phyloP scores from a whole-genome alignment of 2,329 filamentous ascomycete genomes.

The Fusarium sp. region DNA sequence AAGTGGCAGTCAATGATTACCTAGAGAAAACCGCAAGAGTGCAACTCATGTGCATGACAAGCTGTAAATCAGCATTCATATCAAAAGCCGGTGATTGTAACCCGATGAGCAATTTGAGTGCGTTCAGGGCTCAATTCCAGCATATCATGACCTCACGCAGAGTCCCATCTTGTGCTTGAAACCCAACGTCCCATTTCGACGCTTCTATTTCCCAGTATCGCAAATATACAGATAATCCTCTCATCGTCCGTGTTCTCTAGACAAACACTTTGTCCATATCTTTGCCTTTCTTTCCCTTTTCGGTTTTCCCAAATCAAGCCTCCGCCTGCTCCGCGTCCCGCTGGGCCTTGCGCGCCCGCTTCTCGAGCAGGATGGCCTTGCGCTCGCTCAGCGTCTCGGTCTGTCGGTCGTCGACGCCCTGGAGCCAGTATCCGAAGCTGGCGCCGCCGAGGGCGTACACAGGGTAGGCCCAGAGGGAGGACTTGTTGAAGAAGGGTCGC shows the following conservation, averaged over 20 bases:
- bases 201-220: constrained; percentile 41
- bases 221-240: constrained; percentile 41
- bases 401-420: constrained; percentile 89
- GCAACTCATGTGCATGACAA: constrained; percentile 2
- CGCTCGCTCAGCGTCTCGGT: constrained; percentile 80
- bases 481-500: constrained; percentile 89
- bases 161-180: constrained; percentile 28
- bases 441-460: constrained; percentile 87
- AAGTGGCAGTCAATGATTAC: constrained; percentile 9
- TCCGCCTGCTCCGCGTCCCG: constrained; percentile 49
- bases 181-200: constrained; percentile 42
- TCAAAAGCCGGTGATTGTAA: not conserved
- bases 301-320: constrained; percentile 32
- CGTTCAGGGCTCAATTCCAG: not conserved
- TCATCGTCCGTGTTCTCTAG: not conserved
- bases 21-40: constrained; percentile 17
- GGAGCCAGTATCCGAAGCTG: constrained; percentile 97
- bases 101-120: not conserved
- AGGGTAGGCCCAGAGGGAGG: constrained; percentile 91
- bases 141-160: constrained; percentile 13
- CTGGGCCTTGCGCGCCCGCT: constrained; percentile 77
- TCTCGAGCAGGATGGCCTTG: constrained; percentile 85
- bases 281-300: constrained; percentile 24
- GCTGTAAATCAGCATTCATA: not conserved
- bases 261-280: constrained; percentile 5